These are phyloP conservation scores for Catunica adiposa DNA, from an alignment of 2,329 filamentous ascomycete genomes.

Conservation along the genomic window DNA sequence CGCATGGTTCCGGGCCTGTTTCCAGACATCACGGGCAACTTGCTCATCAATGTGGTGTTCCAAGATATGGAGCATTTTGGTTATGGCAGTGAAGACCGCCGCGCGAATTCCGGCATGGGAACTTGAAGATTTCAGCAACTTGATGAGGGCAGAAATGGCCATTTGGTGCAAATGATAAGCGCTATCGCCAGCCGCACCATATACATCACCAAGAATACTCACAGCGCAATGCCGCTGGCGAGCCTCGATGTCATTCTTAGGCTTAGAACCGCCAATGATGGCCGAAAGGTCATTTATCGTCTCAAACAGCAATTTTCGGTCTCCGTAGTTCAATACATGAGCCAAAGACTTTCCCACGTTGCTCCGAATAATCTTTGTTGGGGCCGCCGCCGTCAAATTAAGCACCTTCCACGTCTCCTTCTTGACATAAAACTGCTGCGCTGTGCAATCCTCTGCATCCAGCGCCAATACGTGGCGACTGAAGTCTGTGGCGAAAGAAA, in stretches of 20 bases:
- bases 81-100: constrained; percentile 57
- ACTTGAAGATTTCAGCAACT: constrained; percentile 62
- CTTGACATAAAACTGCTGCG: constrained; percentile 83
- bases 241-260: constrained; percentile 56
- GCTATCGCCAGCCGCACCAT: constrained; percentile 83
- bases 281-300: constrained; percentile 75
- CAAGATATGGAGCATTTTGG: constrained; percentile 62
- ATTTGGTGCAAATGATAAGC: constrained; percentile 69
- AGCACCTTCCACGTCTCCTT: constrained; percentile 90
- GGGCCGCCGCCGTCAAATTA: constrained; percentile 61
- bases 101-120: constrained; percentile 70
- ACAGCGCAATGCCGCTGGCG: constrained; percentile 75
- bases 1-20: constrained; percentile 64
- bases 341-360: constrained; percentile 74
- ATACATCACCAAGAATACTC: constrained; percentile 74
- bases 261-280: constrained; percentile 58
- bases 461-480: constrained; percentile 63
- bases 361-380: constrained; percentile 77
- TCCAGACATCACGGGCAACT: constrained; percentile 83
- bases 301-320: constrained; percentile 84
- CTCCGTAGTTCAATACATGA: constrained; percentile 67
- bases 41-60: constrained; percentile 64
- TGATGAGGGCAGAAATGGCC: constrained; percentile 54
- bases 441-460: constrained; percentile 61
- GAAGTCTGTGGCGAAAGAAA: constrained; percentile 74